A percentile compares a stretch with the other conserved stretches of the same genome.
These are phyloP conservation scores for Physcia stellaris DNA, from an alignment of 495 filamentous ascomycete genomes.

Conservation along the genomic window DNA sequence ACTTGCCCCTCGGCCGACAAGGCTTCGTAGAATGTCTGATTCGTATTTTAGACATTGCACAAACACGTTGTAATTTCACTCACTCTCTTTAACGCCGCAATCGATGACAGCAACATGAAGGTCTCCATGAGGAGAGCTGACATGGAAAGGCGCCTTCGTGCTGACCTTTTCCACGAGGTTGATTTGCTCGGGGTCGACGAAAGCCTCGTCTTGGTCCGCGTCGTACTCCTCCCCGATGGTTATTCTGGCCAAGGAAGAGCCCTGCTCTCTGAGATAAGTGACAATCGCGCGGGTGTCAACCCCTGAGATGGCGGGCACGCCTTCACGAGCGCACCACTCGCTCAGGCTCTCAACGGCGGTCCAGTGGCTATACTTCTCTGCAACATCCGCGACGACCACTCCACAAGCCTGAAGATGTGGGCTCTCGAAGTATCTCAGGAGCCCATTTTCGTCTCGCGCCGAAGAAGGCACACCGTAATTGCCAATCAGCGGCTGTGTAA, in stretches of 20 bases:
- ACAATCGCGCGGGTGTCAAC: constrained; percentile 96
- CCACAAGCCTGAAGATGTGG: constrained; percentile 89
- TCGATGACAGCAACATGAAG: constrained; percentile 90
- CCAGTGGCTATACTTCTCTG: constrained; percentile 92
- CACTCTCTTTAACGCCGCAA: constrained; percentile 99
- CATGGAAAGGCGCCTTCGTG: constrained; percentile 95
- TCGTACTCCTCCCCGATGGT: constrained; percentile 97
- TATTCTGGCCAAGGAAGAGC: constrained; percentile 88
- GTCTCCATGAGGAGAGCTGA: constrained; percentile 62
- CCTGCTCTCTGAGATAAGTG: constrained; percentile 87
- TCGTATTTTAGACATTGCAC: too few species aligned
- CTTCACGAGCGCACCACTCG: constrained; percentile 91
- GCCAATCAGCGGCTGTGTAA: constrained; percentile 96
- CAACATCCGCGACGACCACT: constrained; percentile 89
- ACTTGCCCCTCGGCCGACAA: constrained; percentile 75
- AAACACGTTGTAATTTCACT: too few species aligned
- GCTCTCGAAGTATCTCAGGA: constrained; percentile 16
- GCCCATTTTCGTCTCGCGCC: constrained; percentile 30
- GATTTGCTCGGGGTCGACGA: constrained; percentile 86
- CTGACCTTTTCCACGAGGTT: constrained; percentile 90
- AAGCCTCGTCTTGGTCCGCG: constrained; percentile 95
- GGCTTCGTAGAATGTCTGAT: constrained; percentile 84
- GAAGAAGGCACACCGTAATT: constrained; percentile 91
- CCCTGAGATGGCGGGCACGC: constrained; percentile 88
- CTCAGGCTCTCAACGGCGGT: constrained; percentile 88